phyloP scores from a whole-genome alignment of 2,329 filamentous ascomycete genomes.

The Claviceps humidiphila region DNA sequence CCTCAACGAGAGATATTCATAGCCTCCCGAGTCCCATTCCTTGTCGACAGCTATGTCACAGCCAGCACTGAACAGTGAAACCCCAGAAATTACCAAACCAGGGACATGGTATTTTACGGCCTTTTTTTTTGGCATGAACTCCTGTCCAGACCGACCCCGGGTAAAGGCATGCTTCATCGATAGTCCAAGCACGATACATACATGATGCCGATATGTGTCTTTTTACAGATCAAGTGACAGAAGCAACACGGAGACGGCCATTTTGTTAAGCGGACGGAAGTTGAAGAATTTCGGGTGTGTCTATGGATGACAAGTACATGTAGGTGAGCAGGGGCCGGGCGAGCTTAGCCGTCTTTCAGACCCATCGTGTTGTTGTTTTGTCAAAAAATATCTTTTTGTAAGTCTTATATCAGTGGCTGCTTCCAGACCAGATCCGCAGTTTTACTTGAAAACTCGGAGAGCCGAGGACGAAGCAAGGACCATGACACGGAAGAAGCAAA shows the following conservation, averaged over 20 bases:
- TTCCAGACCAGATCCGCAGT: not conserved
- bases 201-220: not conserved
- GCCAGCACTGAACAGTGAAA: not conserved
- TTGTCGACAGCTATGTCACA: not conserved
- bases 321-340: no score
- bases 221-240: no score
- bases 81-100: not conserved
- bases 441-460: not conserved
- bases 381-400: no score
- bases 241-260: no score
- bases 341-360: no score
- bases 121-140: not conserved
- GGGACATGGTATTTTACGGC: not conserved
- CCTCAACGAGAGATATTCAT: not conserved
- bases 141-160: not conserved
- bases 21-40: not conserved
- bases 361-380: no score
- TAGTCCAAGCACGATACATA: not conserved
- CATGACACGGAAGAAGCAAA: not conserved
- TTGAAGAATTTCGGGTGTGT: no score
- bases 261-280: no score
- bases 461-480: not conserved
- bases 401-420: not conserved
- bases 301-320: no score
- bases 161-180: conserved; percentile 1